These are phyloP conservation scores for Sporothrix dimorphospora DNA, from an alignment of 2,329 filamentous ascomycete species.

Conservation along the genomic window DNA sequence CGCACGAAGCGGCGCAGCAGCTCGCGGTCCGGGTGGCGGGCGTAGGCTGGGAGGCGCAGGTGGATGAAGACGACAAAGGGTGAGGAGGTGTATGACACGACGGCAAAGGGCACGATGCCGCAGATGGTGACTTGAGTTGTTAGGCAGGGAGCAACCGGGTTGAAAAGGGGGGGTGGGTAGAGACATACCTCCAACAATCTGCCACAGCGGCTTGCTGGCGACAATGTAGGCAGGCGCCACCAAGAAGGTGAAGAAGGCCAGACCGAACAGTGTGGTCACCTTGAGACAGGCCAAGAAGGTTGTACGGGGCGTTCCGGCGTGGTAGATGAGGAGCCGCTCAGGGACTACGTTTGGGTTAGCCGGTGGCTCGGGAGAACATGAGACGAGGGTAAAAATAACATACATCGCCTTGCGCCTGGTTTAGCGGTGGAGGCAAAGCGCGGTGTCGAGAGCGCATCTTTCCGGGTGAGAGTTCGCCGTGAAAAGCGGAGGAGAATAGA, in stretches of 20 bases:
- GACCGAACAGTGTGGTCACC: conserved; percentile 70
- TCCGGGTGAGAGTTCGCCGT: background rate
- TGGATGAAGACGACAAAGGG: conserved; percentile 76
- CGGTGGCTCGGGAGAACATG: no score
- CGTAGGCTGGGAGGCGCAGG: conserved; percentile 67
- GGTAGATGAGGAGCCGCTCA: conserved; percentile 70
- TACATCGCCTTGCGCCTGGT: conserved; percentile 6
- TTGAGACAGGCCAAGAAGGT: conserved; percentile 72
- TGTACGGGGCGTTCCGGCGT: conserved; percentile 69
- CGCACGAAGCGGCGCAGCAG: conserved; percentile 57
- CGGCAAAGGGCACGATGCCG: conserved; percentile 66
- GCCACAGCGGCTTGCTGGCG: conserved; percentile 44
- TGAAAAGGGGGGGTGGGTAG: background rate
- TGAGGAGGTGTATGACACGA: conserved; percentile 65
- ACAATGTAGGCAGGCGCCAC: conserved; percentile 62
- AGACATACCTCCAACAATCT: conserved; percentile 46
- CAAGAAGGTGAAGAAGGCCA: conserved; percentile 66
- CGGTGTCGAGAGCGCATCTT: background rate
- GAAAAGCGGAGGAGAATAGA: background rate
- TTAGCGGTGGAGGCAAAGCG: background rate
- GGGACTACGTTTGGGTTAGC: conserved; percentile 41
- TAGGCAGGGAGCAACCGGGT: background rate
- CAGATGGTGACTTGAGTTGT: conserved; percentile 55
- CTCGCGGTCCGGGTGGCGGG: conserved; percentile 54
- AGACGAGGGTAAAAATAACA: background rate